Conservation (phyloP, 2,329 filamentous ascomycete genomes). For the Ophiocordyceps camponoti-leonardi region DNA sequence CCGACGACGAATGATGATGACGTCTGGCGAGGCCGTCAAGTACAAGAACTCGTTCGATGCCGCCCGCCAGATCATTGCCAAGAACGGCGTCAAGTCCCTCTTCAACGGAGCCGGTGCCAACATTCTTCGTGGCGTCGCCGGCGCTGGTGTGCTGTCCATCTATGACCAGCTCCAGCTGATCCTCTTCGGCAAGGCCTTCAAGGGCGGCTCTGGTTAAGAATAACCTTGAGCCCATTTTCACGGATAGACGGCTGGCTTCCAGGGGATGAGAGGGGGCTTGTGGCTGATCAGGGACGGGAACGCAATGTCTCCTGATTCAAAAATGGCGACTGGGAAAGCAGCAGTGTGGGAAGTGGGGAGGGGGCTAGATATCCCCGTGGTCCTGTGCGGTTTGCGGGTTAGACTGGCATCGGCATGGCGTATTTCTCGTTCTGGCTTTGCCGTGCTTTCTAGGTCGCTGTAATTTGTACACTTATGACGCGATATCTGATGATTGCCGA, state of each 20-base stretch:
- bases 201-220: conserved; percentile 38
- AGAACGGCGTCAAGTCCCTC: conserved; percentile 95
- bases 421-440: conserved; percentile 26
- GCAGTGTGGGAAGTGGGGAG: conserved; percentile 26
- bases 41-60: conserved; percentile 96
- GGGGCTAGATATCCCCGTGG: conserved; percentile 20
- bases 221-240: conserved; percentile 12
- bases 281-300: conserved; percentile 18
- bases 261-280: conserved; percentile 11
- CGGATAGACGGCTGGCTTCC: conserved; percentile 21
- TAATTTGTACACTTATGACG: conserved; percentile 42
- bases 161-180: conserved; percentile 99
- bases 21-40: conserved; percentile 93
- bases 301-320: conserved; percentile 20
- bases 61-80: conserved; percentile 88
- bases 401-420: conserved; percentile 32
- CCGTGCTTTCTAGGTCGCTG: conserved; percentile 35
- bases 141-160: conserved; percentile 99
- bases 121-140: conserved; percentile 99
- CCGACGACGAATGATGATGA: conserved; percentile 99
- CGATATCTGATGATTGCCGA: background rate
- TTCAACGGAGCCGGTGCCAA: conserved; percentile 99
- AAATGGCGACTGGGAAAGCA: conserved; percentile 27
- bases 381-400: conserved; percentile 26
- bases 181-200: conserved; percentile 99